Base-by-base conservation (phyloP, 2,329 filamentous ascomycete species). In the Lizonia empirigonia region DNA sequence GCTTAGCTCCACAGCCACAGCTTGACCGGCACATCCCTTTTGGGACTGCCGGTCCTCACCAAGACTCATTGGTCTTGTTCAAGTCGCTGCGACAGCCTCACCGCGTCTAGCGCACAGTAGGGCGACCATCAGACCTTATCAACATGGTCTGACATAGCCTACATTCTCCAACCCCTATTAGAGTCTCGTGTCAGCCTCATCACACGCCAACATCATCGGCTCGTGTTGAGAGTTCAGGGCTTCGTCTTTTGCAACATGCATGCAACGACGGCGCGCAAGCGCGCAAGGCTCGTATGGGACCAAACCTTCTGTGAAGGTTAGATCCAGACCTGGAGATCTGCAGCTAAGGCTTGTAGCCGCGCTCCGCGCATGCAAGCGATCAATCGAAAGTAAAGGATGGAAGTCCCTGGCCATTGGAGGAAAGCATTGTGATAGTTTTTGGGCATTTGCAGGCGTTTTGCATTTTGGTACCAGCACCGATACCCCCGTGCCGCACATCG, bases 401-500 rank as follows among this genome's bases (percentile, higher is more conserved):
- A 46, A 36, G 37, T 47, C 38, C 37, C 49, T 3, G 26, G 33
- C 39, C 16, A 59, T 59, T 55, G 56, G 59, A 56, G 54, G 56
- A 47, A 55, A 53, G 41, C 35, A 36, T 45, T 62, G 50, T 59
- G 54, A 56, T 35, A 36, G 6, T 44, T 33, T 47, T 56, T 55
- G 40, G 20, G 53, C 56, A 58, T 58, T 59, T 56, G 54, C 50
- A 59, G 56, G 51, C 40, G 50, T 53, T 52, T 42, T 46, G 35
- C 35, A 40, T 44, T 44, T 35, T 53, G 33, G 44, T 41, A 50
- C 41, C 51, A 48, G 47, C 58, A 58, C 59, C 37, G 55, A 65
- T 65, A 65, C 62, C 62, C 62, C 62, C 56, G 48, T 52, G 56
- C 58, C 56, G 56, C 55, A 29, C 40, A 55, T 59, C 46, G 55